Conservation (phyloP, 768 basidiomycete genomes). For the Cantharellus cinnabarinus region DNA sequence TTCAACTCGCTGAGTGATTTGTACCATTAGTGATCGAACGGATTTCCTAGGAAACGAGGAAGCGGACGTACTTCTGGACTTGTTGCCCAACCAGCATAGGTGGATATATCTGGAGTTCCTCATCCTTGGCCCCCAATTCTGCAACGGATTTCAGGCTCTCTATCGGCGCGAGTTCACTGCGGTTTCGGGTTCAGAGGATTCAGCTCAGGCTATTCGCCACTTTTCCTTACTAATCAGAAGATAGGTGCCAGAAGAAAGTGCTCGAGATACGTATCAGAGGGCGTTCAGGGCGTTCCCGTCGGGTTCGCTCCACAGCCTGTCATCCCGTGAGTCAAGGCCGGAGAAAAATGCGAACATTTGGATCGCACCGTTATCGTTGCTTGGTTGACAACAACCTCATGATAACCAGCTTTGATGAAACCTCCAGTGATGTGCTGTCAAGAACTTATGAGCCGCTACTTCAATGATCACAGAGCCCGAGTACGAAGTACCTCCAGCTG, state of each 20-base stretch:
- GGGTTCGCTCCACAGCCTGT: slow-evolving; percentile 45
- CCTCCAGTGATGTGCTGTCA: slow-evolving; percentile 19
- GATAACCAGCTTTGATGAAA: slow-evolving; percentile 77
- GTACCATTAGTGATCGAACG: neutral
- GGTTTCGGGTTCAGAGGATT: neutral
- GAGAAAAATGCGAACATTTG: neutral
- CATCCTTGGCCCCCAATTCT: slow-evolving; percentile 19
- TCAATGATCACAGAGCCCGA: neutral
- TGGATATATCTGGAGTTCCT: slow-evolving; percentile 30
- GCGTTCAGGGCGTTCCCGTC: slow-evolving; percentile 39
- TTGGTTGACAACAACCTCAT: slow-evolving; percentile 83
- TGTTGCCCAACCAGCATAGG: slow-evolving; percentile 79
- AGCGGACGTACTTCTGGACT: slow-evolving; percentile 48
- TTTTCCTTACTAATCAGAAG: slow-evolving; percentile 36
- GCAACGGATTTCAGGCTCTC: slow-evolving; percentile 21
- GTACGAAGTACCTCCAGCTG: slow-evolving; percentile 42
- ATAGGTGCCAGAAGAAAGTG: slow-evolving; percentile 91
- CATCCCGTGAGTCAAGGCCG: neutral
- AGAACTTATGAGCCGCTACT: neutral
- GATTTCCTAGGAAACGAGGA: slow-evolving; percentile 1
- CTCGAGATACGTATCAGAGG: slow-evolving; percentile 89
- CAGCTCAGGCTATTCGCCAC: no score
- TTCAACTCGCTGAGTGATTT: slow-evolving; percentile 41
- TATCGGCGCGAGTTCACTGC: slow-evolving; percentile 40
- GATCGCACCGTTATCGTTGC: slow-evolving; percentile 46